Percentiles rank a stretch among this genome's conserved stretches.
Evolutionary conservation across 495 filamentous ascomycete genomes (phyloP).

Genomic region (Penicillium egyptiacum): DNA sequence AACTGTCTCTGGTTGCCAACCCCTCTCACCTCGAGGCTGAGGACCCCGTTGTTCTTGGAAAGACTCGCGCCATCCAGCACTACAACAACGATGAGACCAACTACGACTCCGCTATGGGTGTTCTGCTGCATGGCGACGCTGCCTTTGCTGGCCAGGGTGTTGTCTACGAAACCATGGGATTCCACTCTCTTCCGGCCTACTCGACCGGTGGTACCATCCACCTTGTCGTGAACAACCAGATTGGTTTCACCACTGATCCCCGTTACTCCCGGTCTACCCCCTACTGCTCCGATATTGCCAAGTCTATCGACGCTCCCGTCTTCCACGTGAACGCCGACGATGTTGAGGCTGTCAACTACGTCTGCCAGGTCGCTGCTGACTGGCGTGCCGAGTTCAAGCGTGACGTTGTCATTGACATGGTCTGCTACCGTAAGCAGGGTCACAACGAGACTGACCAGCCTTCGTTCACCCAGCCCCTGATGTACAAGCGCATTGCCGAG

Average conservation of each 20-base stretch:
- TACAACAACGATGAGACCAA: constrained; percentile 95
- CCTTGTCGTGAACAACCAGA: constrained; percentile 98
- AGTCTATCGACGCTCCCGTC: constrained; percentile 95
- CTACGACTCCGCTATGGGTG: constrained; percentile 88
- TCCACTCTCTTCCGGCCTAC: constrained; percentile 91
- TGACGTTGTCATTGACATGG: constrained; percentile 95
- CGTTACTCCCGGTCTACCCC: constrained; percentile 95
- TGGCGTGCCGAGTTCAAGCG: constrained; percentile 98
- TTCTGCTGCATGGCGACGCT: constrained; percentile 94
- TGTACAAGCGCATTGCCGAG: constrained; percentile 94
- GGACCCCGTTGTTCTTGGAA: constrained; percentile 95
- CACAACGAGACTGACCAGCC: constrained; percentile 99
- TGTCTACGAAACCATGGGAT: constrained; percentile 97
- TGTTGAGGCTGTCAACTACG: constrained; percentile 96
- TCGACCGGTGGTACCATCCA: constrained; percentile 98
- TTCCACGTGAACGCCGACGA: constrained; percentile 99
- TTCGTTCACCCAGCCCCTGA: constrained; percentile 97
- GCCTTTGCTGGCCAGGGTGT: constrained; percentile 95
- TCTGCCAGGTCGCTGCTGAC: constrained; percentile 93
- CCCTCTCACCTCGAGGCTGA: constrained; percentile 98
- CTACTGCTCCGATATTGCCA: constrained; percentile 99
- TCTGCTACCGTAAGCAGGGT: constrained; percentile 98
- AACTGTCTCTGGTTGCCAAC: constrained; percentile 96
- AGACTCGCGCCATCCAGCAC: constrained; percentile 96
- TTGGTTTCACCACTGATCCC: constrained; percentile 99